Evolutionary conservation across 2,329 filamentous ascomycete genomes (phyloP).

Genomic region (Ascochyta lentis): DNA sequence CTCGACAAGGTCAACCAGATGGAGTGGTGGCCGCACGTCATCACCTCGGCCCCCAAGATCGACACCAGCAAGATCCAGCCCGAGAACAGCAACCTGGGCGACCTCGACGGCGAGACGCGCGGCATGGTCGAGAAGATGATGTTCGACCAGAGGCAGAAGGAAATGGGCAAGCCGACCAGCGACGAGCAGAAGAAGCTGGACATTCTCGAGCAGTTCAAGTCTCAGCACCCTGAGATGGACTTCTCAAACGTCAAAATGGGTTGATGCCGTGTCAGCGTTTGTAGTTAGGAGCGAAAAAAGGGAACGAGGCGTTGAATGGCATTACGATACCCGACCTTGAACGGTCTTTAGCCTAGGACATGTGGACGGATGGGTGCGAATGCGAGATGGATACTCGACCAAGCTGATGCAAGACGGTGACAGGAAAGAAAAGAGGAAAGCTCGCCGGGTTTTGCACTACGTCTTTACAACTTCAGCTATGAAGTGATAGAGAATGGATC

Average conservation of each 20-base stretch:
- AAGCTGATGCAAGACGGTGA: too few species aligned
- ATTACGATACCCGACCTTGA: not conserved
- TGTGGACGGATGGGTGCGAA: not conserved
- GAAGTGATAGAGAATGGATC: not conserved
- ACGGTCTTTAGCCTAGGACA: not conserved
- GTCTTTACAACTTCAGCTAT: too few species aligned
- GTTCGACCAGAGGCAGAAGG: slow-evolving; percentile 98
- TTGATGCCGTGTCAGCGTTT: slow-evolving; percentile 23
- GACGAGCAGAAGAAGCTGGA: slow-evolving; percentile 97
- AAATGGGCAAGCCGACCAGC: slow-evolving; percentile 83
- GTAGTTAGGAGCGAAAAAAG: not conserved
- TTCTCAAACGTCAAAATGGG: slow-evolving; percentile 70
- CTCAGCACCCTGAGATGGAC: slow-evolving; percentile 76
- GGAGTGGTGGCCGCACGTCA: slow-evolving; percentile 97
- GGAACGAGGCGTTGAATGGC: not conserved
- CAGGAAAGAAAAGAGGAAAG: too few species aligned
- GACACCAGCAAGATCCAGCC: slow-evolving; percentile 95
- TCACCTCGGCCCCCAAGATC: slow-evolving; percentile 85
- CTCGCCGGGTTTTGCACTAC: too few species aligned
- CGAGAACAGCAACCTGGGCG: slow-evolving; percentile 88
- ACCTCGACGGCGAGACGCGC: slow-evolving; percentile 92
- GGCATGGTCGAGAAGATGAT: slow-evolving; percentile 99
- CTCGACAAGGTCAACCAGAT: slow-evolving; percentile 96
- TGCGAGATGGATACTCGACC: not conserved
- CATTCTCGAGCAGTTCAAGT: slow-evolving; percentile 88